phyloP scores from a whole-genome alignment of 768 basidiomycete genomes.

The Epithele typhae region DNA sequence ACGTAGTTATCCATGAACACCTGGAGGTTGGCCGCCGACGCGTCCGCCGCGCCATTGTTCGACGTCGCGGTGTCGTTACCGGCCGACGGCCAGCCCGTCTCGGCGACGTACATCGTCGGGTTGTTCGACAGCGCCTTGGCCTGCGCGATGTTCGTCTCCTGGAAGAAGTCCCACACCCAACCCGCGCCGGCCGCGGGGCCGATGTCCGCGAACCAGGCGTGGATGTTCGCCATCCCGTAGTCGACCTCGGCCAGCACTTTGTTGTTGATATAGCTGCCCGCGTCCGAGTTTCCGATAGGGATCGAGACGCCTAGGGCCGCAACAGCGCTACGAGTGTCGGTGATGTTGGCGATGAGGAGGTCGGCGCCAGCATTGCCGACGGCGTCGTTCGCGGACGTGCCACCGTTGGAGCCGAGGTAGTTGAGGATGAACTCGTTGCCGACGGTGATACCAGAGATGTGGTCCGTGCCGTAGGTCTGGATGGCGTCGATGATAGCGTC shows the following conservation, averaged over 20 bases:
- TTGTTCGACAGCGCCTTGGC: constrained; percentile 60
- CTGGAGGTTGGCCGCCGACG: constrained; percentile 56
- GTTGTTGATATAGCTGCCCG: constrained; percentile 80
- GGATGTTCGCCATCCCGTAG: constrained; percentile 87
- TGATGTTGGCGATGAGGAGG: constrained; percentile 62
- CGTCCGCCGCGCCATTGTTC: constrained; percentile 64
- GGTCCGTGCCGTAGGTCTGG: constrained; percentile 67
- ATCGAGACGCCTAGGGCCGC: constrained; percentile 52
- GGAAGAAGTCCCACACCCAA: constrained; percentile 84
- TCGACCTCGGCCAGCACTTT: constrained; percentile 58
- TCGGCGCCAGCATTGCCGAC: constrained; percentile 59
- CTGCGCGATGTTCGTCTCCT: constrained; percentile 53
- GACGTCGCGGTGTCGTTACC: constrained; percentile 55
- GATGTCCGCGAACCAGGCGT: constrained; percentile 91
- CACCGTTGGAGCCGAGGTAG: constrained; percentile 46
- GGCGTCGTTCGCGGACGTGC: constrained; percentile 49
- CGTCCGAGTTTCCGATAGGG: constrained; percentile 77
- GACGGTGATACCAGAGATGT: constrained; percentile 81
- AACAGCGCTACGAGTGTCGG: constrained; percentile 59
- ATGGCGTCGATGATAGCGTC: constrained; percentile 63
- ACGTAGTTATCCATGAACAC: constrained; percentile 83
- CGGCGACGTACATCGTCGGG: constrained; percentile 87
- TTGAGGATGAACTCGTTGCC: constrained; percentile 91
- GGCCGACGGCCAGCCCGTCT: constrained; percentile 81
- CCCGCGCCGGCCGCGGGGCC: constrained; percentile 59